phyloP scores from a whole-genome alignment of 2,329 filamentous ascomycete species.

The Nothophoma quercina region DNA sequence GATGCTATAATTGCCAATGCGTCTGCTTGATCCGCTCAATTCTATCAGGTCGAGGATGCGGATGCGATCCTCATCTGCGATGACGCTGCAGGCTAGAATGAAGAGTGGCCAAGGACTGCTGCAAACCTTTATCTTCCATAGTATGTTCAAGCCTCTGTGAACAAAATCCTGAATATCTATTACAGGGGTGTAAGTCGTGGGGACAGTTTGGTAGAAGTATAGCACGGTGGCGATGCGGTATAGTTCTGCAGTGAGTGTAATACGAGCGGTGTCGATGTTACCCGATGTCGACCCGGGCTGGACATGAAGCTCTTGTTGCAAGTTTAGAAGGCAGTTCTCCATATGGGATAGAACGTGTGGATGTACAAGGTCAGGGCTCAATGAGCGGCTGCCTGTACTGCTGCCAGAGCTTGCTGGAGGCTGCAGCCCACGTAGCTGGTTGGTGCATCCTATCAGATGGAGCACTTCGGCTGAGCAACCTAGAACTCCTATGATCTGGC shows the following conservation, averaged over 20 bases:
- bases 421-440: constrained; percentile 30
- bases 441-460: constrained; percentile 54
- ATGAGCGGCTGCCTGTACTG: neutral
- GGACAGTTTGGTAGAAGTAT: constrained; percentile 52
- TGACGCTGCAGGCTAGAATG: constrained; percentile 56
- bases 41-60: constrained; percentile 53
- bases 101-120: constrained; percentile 61
- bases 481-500: constrained; percentile 57
- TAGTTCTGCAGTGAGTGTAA: constrained; percentile 58
- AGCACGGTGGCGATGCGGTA: constrained; percentile 59
- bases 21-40: constrained; percentile 52
- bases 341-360: constrained; percentile 3
- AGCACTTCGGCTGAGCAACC: constrained; percentile 59
- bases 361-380: neutral
- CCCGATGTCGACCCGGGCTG: constrained; percentile 35
- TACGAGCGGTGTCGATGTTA: constrained; percentile 37
- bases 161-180: constrained; percentile 8
- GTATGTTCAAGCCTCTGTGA: constrained; percentile 44
- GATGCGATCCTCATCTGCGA: constrained; percentile 53
- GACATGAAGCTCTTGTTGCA: constrained; percentile 35
- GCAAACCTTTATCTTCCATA: constrained; percentile 52
- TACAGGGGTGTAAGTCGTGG: constrained; percentile 38
- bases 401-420: too few relatives aligned
- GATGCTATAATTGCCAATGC: constrained; percentile 57
- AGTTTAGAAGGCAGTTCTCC: constrained; percentile 28